These are phyloP conservation scores for Collybia sp. DNA, from an alignment of 768 basidiomycete species.

Conservation along the genomic window DNA sequence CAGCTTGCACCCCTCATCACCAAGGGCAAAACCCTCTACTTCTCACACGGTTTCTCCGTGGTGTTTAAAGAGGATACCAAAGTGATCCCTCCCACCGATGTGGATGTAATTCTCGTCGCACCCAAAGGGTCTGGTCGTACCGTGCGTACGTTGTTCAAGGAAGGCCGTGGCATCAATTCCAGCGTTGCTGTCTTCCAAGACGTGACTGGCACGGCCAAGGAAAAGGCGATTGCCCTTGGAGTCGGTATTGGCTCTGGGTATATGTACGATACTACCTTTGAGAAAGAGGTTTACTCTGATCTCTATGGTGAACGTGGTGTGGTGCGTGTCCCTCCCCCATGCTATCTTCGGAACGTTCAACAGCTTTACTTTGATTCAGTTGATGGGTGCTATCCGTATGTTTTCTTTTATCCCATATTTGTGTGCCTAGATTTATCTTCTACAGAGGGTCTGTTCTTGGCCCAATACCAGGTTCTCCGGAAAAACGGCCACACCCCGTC, in stretches of 20 bases:
- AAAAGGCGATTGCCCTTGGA: constrained; percentile 93
- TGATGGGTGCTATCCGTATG: constrained; percentile 95
- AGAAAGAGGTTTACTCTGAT: constrained; percentile 99
- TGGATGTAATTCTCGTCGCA: constrained; percentile 98
- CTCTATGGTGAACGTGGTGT: constrained; percentile 99
- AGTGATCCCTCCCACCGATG: constrained; percentile 85
- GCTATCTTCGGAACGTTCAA: constrained; percentile 7
- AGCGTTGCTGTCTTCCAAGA: constrained; percentile 96
- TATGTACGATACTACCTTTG: constrained; percentile 97
- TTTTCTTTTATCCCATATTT: constrained; percentile 9
- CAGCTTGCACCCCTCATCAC: constrained; percentile 90
- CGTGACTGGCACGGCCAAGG: constrained; percentile 95
- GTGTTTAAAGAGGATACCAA: constrained; percentile 98
- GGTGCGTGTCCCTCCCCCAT: constrained; percentile 46
- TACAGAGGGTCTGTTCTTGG: constrained; percentile 94
- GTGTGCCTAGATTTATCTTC: constrained; percentile 1
- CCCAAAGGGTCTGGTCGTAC: constrained; percentile 99
- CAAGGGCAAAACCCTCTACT: constrained; percentile 99
- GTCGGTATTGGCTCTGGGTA: constrained; percentile 96
- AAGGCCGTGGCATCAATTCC: constrained; percentile 98
- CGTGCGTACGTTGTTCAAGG: constrained; percentile 99
- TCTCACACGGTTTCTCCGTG: constrained; percentile 99
- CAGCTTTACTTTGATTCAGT: constrained; percentile 33
- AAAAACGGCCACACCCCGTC: constrained; percentile 96
- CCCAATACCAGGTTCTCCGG: constrained; percentile 97